These are phyloP conservation scores for Clitopilus hobsonii DNA, from an alignment of 768 basidiomycete genomes.

Conservation along the genomic window DNA sequence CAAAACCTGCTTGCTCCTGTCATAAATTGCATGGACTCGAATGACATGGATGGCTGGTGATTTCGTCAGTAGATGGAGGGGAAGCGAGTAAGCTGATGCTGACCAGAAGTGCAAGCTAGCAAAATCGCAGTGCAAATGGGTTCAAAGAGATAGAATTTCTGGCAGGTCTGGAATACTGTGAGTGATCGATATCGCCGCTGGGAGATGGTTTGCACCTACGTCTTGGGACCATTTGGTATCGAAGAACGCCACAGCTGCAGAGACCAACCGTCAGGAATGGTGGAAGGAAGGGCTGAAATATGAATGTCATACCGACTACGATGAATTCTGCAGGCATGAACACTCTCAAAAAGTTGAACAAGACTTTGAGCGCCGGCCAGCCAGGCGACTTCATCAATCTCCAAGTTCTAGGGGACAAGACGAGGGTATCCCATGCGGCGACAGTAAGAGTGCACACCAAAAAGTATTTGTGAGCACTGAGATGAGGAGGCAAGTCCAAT, in stretches of 20 bases:
- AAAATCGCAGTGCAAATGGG: conserved; percentile 82
- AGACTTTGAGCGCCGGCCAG: conserved; percentile 76
- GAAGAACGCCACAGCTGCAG: conserved; percentile 78
- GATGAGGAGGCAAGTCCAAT: conserved; percentile 71
- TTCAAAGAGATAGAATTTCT: conserved; percentile 77
- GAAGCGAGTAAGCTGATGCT: conserved; percentile 7
- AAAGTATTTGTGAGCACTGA: conserved; percentile 86
- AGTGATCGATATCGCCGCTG: conserved; percentile 2
- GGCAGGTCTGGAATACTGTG: conserved; percentile 42
- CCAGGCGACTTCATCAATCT: conserved; percentile 56
- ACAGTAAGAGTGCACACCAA: conserved; percentile 87
- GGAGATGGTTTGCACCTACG: conserved; percentile 27
- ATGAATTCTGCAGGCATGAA: conserved; percentile 81
- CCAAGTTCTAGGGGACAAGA: conserved; percentile 76
- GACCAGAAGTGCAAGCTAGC: conserved; percentile 65
- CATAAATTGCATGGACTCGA: conserved; percentile 76
- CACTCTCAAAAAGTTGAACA: conserved; percentile 69
- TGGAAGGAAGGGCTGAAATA: conserved; percentile 1
- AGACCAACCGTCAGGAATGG: conserved; percentile 5
- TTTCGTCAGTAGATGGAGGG: background rate
- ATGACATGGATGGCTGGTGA: conserved; percentile 62
- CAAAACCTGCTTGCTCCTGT: conserved; percentile 54
- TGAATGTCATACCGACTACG: conserved; percentile 50
- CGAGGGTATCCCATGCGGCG: conserved; percentile 86
- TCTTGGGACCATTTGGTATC: conserved; percentile 61